Base-by-base conservation (phyloP, 1,284 basidiomycete species). In the Moesziomyces antarcticus region DNA sequence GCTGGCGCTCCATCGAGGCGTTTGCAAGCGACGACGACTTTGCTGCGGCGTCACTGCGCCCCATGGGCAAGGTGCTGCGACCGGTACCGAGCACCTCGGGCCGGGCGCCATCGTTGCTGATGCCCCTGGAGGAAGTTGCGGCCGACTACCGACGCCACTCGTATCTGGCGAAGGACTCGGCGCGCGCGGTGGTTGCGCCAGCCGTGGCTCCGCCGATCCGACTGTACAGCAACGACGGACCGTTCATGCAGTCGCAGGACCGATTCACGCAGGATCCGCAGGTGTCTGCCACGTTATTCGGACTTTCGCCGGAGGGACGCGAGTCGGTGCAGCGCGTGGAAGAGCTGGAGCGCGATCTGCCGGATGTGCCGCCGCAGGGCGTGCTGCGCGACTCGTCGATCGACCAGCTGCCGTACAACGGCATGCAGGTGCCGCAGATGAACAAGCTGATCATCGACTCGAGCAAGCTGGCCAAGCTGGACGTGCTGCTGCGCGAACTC, bases 381-480 rank as follows among this genome's bases (percentile, higher is more conserved):
- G 85, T 99, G 37, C 81, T 96, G 54, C 87, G 86, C 27, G 85
- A 85, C 40, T 93, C 94, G 3, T 87, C 91, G 9, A 78, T 84
- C 5, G 88, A 92, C 75, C 94, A 98, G 82, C 86, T 94, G 14
- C 95, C 95, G 2, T 86, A 89, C 59, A 90, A 94, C 14, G 89
- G 89, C 41, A 95, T 99, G 91, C 91, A 92, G 74, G 92, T 98
- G 27, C 97, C 97, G 3, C 93, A 97, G 75, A 93, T 94, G 66
- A 95, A 97, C 85, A 90, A 97, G 64, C 89, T 99, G 21, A 93
- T 99, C 64, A 94, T 94, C 71, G 97, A 99, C 85, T 98, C 97
- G 24, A 94, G 92, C 59, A 99, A 99, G 86, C 89, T 99, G 42
- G 93, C 94, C 41, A 90, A 93, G 49, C 88, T 99, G 50, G 97